Percentiles rank a stretch among this genome's conserved stretches.
These are phyloP conservation scores for Fulvia fulva DNA, from an alignment of 2,329 filamentous ascomycete genomes.

Conservation along the genomic window DNA sequence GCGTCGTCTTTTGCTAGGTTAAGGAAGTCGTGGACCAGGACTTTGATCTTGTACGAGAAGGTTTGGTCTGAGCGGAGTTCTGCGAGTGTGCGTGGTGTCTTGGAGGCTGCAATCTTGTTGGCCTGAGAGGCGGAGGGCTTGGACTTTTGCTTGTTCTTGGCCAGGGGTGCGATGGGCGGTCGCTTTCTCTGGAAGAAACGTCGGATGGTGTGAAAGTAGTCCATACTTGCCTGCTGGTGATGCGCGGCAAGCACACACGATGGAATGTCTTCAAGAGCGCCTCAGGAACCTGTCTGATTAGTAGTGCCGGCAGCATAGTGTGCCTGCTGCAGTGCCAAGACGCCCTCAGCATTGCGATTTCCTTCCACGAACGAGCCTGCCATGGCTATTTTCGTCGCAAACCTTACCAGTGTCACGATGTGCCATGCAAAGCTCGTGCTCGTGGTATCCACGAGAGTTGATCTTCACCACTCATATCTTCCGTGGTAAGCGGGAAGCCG, in stretches of 20 bases:
- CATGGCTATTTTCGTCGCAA: no score
- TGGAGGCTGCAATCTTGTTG: not conserved
- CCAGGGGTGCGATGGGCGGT: no score
- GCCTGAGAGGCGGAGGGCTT: not conserved
- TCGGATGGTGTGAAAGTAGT: no score
- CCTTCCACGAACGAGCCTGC: no score
- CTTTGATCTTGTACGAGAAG: not conserved
- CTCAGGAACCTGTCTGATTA: no score
- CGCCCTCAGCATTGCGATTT: no score
- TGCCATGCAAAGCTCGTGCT: not conserved
- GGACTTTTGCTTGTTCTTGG: not conserved
- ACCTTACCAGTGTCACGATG: not conserved
- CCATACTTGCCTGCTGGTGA: not conserved
- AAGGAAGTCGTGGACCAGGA: conserved; percentile 3
- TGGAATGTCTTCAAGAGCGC: no score
- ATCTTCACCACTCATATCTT: not conserved
- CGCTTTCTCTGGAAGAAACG: no score
- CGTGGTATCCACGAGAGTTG: not conserved
- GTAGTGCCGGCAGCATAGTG: no score
- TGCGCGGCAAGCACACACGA: no score
- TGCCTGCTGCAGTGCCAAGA: no score
- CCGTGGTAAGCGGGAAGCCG: not conserved
- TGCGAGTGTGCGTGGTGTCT: not conserved
- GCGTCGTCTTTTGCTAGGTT: not conserved
- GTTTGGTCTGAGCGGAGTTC: not conserved